Evolutionary conservation across 352 stramenopile genomes (phyloP).

Genomic region (Peronospora belbahrii): DNA sequence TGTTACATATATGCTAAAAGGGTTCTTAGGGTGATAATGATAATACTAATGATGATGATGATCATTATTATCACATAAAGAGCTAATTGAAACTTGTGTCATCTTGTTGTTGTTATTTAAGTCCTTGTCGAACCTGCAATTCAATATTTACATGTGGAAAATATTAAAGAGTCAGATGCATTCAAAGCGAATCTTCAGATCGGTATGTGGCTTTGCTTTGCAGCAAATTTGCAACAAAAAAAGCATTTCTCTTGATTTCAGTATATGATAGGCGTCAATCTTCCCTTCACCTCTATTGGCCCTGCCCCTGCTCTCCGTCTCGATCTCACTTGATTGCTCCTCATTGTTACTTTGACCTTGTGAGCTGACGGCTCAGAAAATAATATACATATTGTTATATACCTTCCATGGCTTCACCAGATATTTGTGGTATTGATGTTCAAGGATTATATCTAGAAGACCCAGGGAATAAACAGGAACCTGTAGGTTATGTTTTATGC

Average conservation of each 20-base stretch:
- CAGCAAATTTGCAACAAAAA: neutral
- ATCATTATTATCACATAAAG: no score
- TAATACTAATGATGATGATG: no score
- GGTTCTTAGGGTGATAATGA: no score
- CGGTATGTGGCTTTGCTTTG: constrained; percentile 17
- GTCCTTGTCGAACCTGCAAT: neutral
- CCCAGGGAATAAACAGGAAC: constrained; percentile 23
- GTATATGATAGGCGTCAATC: constrained; percentile 14
- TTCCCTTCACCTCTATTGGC: constrained; percentile 5
- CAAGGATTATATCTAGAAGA: constrained; percentile 26
- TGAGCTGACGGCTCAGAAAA: constrained; percentile 9
- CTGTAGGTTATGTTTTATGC: constrained; percentile 21
- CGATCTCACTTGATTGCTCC: constrained; percentile 5
- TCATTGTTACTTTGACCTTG: constrained; percentile 25
- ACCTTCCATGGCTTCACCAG: constrained; percentile 9
- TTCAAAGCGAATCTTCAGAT: constrained; percentile 21
- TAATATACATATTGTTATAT: no score
- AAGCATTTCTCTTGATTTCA: constrained; percentile 17
- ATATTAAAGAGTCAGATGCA: constrained; percentile 22
- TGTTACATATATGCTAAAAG: no score
- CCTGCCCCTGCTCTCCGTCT: constrained; percentile 17
- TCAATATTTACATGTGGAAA: constrained; percentile 12
- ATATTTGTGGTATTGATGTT: constrained; percentile 23
- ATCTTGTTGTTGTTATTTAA: no score
- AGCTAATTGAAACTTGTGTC: no score